Conservation (phyloP, 805 yeast genomes). For the Pichia deserticola region DNA sequence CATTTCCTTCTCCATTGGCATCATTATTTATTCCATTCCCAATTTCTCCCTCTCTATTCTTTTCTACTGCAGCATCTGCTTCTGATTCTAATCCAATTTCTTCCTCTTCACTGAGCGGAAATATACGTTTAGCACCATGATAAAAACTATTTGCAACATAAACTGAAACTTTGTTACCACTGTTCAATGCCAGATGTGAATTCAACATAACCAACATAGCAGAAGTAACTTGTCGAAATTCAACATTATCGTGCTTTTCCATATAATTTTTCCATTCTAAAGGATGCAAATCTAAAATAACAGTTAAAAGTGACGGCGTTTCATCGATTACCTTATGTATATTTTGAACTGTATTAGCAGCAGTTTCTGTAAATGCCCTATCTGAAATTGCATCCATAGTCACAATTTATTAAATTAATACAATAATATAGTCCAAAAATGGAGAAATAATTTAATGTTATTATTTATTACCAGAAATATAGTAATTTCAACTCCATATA, state of each 20-base stretch:
- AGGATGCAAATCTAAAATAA: conserved; percentile 74
- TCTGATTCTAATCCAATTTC: background rate
- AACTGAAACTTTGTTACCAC: conserved; percentile 76
- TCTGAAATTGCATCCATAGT: conserved; percentile 65
- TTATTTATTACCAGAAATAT: no score
- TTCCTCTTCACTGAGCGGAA: conserved; percentile 37
- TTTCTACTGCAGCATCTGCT: no score
- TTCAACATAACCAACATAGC: conserved; percentile 71
- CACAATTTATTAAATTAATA: no score
- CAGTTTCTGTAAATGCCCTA: conserved; percentile 35
- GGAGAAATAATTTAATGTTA: no score
- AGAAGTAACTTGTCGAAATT: conserved; percentile 53
- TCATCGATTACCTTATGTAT: conserved; percentile 40
- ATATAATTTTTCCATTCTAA: conserved; percentile 48
- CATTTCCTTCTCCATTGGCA: background rate
- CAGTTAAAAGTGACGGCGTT: conserved; percentile 70
- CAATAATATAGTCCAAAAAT: no score
- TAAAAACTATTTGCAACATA: conserved; percentile 58
- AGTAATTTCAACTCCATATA: no score
- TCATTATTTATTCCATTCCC: background rate
- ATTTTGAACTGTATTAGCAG: conserved; percentile 10
- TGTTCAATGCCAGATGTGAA: conserved; percentile 80
- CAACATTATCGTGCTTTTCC: conserved; percentile 30
- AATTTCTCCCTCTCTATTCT: background rate
- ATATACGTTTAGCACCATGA: conserved; percentile 58